Conservation (phyloP, 495 filamentous ascomycete genomes). For the Sporormia fimetaria region DNA sequence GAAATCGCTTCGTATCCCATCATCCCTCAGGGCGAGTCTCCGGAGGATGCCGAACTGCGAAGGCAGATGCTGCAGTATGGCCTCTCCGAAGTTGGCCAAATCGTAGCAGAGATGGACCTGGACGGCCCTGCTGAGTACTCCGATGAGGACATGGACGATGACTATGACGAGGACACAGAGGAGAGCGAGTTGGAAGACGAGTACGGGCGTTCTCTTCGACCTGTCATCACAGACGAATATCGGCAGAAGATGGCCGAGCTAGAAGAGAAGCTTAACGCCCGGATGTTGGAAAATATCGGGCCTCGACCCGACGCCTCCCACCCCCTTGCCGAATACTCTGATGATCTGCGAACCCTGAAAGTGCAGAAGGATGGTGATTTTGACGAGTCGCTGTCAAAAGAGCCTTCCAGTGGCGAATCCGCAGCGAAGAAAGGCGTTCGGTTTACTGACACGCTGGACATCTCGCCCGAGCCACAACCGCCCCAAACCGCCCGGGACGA, state of each 20-base stretch:
- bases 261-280: constrained; percentile 30
- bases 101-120: constrained; percentile 86
- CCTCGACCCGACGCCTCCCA: constrained; percentile 22
- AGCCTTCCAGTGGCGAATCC: neutral
- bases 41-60: constrained; percentile 69
- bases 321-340: constrained; percentile 16
- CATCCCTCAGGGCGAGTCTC: constrained; percentile 52
- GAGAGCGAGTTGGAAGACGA: constrained; percentile 48
- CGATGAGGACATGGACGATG: constrained; percentile 35
- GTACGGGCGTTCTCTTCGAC: constrained; percentile 54
- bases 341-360: constrained; percentile 25
- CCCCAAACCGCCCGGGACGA: constrained; percentile 2
- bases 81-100: constrained; percentile 69
- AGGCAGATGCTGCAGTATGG: constrained; percentile 88
- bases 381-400: neutral
- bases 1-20: constrained; percentile 27
- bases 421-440: constrained; percentile 57
- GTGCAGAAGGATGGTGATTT: constrained; percentile 17
- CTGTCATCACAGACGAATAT: constrained; percentile 58
- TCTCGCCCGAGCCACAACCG: constrained; percentile 30
- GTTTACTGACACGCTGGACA: constrained; percentile 67
- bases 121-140: constrained; percentile 47
- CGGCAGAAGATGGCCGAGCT: constrained; percentile 39
- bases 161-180: constrained; percentile 36
- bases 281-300: constrained; percentile 33